Conservation (phyloP, 2,329 filamentous ascomycete genomes). For the Daldinia sp. region DNA sequence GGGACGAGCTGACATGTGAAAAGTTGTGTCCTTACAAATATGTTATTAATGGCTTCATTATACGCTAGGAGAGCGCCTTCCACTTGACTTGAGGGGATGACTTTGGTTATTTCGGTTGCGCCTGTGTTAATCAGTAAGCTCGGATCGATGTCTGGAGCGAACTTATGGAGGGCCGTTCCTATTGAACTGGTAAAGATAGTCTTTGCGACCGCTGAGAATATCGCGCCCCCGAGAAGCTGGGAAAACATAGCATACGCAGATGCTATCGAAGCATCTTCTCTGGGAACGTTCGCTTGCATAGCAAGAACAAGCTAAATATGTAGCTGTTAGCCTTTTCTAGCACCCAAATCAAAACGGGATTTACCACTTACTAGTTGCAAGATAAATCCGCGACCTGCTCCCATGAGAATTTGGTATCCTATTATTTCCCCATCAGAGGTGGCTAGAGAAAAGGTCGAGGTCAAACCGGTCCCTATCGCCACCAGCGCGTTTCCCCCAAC, state of each 20-base stretch:
- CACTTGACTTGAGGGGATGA: slow-evolving; percentile 53
- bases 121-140: slow-evolving; percentile 55
- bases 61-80: slow-evolving; percentile 53
- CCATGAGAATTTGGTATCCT: slow-evolving; percentile 51
- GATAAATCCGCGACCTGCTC: slow-evolving; percentile 47
- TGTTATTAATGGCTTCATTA: slow-evolving; percentile 40
- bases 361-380: slow-evolving; percentile 46
- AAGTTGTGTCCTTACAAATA: slow-evolving; percentile 38
- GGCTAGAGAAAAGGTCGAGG: slow-evolving; percentile 50
- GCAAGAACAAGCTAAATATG: slow-evolving; percentile 45
- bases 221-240: slow-evolving; percentile 63
- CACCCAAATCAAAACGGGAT: background rate
- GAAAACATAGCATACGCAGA: slow-evolving; percentile 61
- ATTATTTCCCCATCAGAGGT: slow-evolving; percentile 51
- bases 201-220: slow-evolving; percentile 64
- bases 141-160: slow-evolving; percentile 55
- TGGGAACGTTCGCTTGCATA: slow-evolving; percentile 47
- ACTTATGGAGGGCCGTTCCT: slow-evolving; percentile 55
- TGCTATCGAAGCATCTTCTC: slow-evolving; percentile 44
- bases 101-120: slow-evolving; percentile 56
- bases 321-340: slow-evolving; percentile 10
- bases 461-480: slow-evolving; percentile 53
- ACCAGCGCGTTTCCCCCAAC: slow-evolving; percentile 49
- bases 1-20: background rate
- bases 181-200: slow-evolving; percentile 65